Evolutionary conservation across 495 filamentous ascomycete genomes (phyloP).

Genomic region (Aspergillus heteromorphus): DNA sequence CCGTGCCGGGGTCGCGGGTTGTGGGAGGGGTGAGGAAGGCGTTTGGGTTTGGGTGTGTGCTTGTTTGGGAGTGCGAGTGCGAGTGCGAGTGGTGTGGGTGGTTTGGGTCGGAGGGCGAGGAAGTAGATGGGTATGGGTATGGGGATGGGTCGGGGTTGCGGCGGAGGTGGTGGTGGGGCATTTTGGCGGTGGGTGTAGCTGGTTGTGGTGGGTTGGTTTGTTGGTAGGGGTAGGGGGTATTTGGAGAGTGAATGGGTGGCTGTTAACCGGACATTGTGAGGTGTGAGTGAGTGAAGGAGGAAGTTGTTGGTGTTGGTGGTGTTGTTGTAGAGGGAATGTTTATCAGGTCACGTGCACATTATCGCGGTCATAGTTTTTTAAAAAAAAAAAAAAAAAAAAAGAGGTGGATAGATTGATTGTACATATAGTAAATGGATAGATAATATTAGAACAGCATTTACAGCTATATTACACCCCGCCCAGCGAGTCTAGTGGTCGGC

Average conservation of each 20-base stretch:
- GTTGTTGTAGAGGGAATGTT: not conserved
- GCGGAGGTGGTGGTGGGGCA: conserved; percentile 21
- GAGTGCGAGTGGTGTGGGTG: conserved; percentile 7
- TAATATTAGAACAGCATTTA: no score
- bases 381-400: no score
- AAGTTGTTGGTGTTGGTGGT: not conserved
- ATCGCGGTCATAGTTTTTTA: not conserved
- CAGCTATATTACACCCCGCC: no score
- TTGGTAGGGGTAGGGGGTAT: not conserved
- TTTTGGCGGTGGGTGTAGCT: conserved; percentile 2
- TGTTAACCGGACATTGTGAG: no score
- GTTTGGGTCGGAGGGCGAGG: conserved; percentile 8
- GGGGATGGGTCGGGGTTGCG: conserved; percentile 16
- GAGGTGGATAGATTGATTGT: no score
- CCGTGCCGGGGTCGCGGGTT: no score
- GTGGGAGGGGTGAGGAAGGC: not conserved
- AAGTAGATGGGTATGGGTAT: no score
- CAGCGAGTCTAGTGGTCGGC: conserved; percentile 11
- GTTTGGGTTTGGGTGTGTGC: no score
- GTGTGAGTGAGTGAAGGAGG: not conserved
- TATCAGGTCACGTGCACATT: not conserved
- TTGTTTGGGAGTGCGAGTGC: no score
- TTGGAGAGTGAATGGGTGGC: no score
- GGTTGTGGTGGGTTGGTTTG: not conserved
- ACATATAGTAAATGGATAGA: no score